These are phyloP conservation scores for Hura crepitans DNA, from an alignment of 441 rosid genomes.

Conservation along the genomic window DNA sequence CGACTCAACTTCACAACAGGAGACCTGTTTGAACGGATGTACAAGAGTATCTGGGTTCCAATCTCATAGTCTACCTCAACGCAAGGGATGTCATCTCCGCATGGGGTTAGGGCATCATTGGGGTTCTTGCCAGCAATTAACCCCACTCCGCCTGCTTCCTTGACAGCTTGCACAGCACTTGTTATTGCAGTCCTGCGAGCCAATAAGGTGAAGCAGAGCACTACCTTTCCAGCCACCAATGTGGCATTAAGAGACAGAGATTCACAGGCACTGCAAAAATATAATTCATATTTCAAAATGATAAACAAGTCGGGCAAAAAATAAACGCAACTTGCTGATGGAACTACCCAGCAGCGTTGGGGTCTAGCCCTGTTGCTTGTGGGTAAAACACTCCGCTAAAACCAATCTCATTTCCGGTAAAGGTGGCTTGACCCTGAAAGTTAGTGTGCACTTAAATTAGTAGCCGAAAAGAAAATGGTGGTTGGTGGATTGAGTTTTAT, in stretches of 20 bases:
- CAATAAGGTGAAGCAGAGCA: conserved; percentile 40
- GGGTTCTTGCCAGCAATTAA: conserved; percentile 40
- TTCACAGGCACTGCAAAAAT: conserved; percentile 36
- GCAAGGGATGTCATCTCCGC: conserved; percentile 30
- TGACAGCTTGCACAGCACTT: conserved; percentile 28
- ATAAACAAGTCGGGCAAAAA: background rate
- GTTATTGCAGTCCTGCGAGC: conserved; percentile 19
- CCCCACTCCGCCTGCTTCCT: conserved; percentile 43
- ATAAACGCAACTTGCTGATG: background rate
- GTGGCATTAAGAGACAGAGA: conserved; percentile 30
- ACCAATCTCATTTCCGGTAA: conserved; percentile 30
- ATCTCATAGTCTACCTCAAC: conserved; percentile 45
- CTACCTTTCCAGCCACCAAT: conserved; percentile 38
- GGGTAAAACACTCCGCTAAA: conserved; percentile 36
- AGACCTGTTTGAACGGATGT: conserved; percentile 51
- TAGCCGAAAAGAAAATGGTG: background rate
- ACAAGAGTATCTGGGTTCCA: conserved; percentile 44
- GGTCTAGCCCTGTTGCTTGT: conserved; percentile 28
- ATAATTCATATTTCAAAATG: background rate
- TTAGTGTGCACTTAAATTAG: background rate
- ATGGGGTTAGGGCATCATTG: conserved; percentile 31
- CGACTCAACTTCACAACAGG: conserved; percentile 40
- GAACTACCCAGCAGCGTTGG: conserved; percentile 29
- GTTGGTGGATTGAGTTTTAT: background rate
- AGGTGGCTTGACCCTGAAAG: conserved; percentile 41